Evolutionary conservation across 345 rosid species (phyloP), one percentile per base, ranked within the genome.

Genomic region (Tarenaya hassleriana): DNA sequence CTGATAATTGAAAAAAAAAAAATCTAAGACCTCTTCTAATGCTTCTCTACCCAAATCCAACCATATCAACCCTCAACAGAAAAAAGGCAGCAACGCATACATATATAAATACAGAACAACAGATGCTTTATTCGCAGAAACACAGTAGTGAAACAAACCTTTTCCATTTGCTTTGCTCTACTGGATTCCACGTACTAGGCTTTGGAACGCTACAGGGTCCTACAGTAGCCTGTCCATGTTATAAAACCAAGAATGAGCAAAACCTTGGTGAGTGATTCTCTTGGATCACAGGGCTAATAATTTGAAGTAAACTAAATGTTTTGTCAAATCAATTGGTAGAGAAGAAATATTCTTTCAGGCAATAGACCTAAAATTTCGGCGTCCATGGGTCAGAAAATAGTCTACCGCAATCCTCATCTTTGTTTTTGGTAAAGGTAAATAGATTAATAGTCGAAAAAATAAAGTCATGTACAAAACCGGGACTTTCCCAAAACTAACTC

Each of bases 111-210:
- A 14, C 39, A 19, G 29, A 55, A 48, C 3, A 1, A 34, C n/a
- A 16, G n/a, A 41, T 2, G 55, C n/a, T 50, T n/a, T 16, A 55
- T 16, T 7, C 16, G 49, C 52, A 59, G 56, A 59, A 50, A 59
- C 21, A 34, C 57, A 50, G 12, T 46, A 49, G n/a, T 6, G 8
- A 41, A 34, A 70, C 78, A 45, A 53, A 94, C 99, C 99, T 88
- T 73, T 80, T 76, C 99, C 99, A 94, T 69, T 94, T 94, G 76
- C 84, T 76, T 71, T 75, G 95, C 61, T 94, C 96, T 4, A 86
- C 89, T 13, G 95, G 96, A 55, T 77, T 94, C 99, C 99, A 94
- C 8, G 84, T 67, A 68, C 92, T 86, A 13, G 99, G 99, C 66
- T 88, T 94, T 0, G 96, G 73, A 31, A 73, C 64, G 53, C 79